Base-by-base conservation (phyloP, 2,329 filamentous ascomycete species). In the Colletotrichum euphorbiae region DNA sequence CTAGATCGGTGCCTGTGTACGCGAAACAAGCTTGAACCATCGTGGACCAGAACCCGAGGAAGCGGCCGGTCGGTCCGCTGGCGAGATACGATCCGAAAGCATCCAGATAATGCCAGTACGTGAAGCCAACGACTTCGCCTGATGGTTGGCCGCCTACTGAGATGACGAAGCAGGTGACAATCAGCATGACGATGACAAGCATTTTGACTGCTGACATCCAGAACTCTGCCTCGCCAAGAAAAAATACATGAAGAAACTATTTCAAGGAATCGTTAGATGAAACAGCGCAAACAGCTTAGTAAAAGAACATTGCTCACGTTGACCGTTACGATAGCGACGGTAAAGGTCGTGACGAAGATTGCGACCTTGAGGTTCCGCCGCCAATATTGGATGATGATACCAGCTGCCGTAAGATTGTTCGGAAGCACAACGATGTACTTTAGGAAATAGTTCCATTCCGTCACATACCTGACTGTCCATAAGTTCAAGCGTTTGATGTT, bases 1-100 rank as follows among this genome's bases (percentile, higher is more conserved):
- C 89, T 50, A 93, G 82, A 74, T 93, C 91, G 2, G 91, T 92
- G 69, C 91, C 91, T 36, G 77, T 74, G 46, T 80, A 82, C 11
- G 78, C 77, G 46, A 82, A 82, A 8, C 77, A 78, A 2, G 80
- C 77, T 58, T 79, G 76, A 52, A 78, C 76, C 24, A 81, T 72
- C 31, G 76, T 77, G 3, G 77, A 77, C 77, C 80, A 80, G 21
- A 79, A 76, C 4, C 80, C 80, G 6, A 83, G 74, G 48, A 84
- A 83, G n/a, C 75, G 74, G 12, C 80, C 81, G 0, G 71, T 73
- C 1, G 68, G 45, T 4, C 80, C 81, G 13, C 77, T 71, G 3
- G 72, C 68, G 3, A 78, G 64, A 67, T 79, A 81, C 21, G 73
- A 72, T 3, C 74, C 79, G 70, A 84, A 83, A 0, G 81, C 79